Base-by-base conservation (phyloP, 148 eudicot species). In the Amaranthus cruentus region DNA sequence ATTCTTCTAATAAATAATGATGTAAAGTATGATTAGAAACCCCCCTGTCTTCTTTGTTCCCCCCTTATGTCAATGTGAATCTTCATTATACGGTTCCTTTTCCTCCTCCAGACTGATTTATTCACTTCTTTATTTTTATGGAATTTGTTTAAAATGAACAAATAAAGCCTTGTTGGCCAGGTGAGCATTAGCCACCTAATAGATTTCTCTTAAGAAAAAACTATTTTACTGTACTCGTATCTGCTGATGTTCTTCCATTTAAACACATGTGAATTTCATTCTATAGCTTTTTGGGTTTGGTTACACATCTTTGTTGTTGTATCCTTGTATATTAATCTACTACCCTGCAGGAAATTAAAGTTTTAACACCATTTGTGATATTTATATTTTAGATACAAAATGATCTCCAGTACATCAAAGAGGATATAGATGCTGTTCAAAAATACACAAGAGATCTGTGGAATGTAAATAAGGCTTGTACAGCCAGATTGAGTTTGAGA, bases 361-460 rank as follows among this genome's bases (percentile, higher is more conserved):
- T 68, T 46, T 58, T 58, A 21, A 54, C 10, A n/a, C 69, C 49
- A 6, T 55, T 58, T 59, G 52, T 48, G 47, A 49, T 75, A 57
- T 77, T 47, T 62, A 18, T 84, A 68, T 28, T 28, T 28, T 72
- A 93, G 98, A 80, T 91, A 66, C 91, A 93, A 84, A 74, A 72
- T 69, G 97, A 93, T 74, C 92, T 93, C 61, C 83, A 82, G 77
- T 87, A 79, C 81, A 88, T 93, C 67, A 85, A 87, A 79, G 98
- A 93, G 79, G 98, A 93, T 74, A 85, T 93, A 75, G 77, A 74
- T 70, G 81, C 86, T 76, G 89, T 93, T 18, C 86, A 87, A 83
- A 85, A 83, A 73, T 80, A 76, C 77, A 84, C 82, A 71, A 63
- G 81, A 72, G 90, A 84, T 21, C 72, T 88, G 74, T 82, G 74